These are phyloP conservation scores for Aureobasidium namibiae DNA, from an alignment of 2,329 filamentous ascomycete species.

Conservation along the genomic window DNA sequence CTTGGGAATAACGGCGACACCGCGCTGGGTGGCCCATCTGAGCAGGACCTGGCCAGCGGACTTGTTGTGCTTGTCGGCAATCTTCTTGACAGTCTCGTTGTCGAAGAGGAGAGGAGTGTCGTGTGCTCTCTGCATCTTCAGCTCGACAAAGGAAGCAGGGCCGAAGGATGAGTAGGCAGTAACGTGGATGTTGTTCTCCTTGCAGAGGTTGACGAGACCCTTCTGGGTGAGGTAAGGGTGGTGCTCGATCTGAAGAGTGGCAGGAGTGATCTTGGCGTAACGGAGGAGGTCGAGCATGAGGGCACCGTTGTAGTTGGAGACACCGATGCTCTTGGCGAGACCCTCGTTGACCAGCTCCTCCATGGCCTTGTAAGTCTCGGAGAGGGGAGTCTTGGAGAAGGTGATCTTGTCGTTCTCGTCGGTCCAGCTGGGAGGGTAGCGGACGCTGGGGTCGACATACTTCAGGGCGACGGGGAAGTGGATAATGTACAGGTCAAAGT, in stretches of 20 bases:
- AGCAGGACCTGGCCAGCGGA: constrained; percentile 73
- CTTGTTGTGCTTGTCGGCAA: constrained; percentile 64
- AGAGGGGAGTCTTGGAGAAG: constrained; percentile 60
- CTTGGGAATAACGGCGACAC: constrained; percentile 77
- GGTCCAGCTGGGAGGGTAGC: constrained; percentile 74
- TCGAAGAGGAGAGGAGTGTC: constrained; percentile 63
- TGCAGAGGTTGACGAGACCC: constrained; percentile 60
- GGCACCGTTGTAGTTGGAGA: constrained; percentile 75
- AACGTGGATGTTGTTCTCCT: constrained; percentile 61
- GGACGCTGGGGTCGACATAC: constrained; percentile 70
- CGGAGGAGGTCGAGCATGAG: constrained; percentile 71
- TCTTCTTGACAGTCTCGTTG: constrained; percentile 53
- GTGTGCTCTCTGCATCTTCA: constrained; percentile 61
- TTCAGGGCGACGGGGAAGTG: constrained; percentile 84
- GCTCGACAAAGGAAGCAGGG: constrained; percentile 68
- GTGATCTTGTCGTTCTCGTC: constrained; percentile 55
- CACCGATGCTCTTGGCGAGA: constrained; percentile 65
- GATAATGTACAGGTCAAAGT: constrained; percentile 83
- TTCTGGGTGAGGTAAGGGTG: constrained; percentile 79
- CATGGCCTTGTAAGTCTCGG: constrained; percentile 77
- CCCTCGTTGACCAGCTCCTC: constrained; percentile 62
- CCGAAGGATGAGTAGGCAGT: constrained; percentile 83
- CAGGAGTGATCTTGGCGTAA: constrained; percentile 65
- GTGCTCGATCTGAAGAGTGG: constrained; percentile 80
- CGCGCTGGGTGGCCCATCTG: constrained; percentile 78